Evolutionary conservation across 495 filamentous ascomycete genomes (phyloP), one percentile per base, ranked within the genome.

Genomic region (Aspergillus egyptiacus): DNA sequence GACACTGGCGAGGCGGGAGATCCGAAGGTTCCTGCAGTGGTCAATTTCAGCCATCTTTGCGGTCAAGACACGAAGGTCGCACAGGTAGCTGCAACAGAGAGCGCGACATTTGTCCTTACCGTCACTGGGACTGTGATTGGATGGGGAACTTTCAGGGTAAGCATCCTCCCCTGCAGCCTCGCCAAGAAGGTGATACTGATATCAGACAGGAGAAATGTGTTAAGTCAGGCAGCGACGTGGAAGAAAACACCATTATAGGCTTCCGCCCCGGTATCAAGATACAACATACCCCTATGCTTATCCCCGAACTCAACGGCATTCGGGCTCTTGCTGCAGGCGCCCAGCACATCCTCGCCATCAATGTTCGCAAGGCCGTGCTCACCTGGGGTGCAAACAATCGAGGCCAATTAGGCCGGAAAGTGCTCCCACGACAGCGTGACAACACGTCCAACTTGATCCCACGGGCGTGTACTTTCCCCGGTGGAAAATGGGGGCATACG

Each of bases 371-470:
- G 50, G 73, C 74, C 39, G 76, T 87, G 43, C 83, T 66, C 47
- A 77, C 80, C 42, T 91, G 85, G 85, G 86, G 86, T 38, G 73
- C 74, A 50, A 84, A 83, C 40, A 79, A 87, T 50, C 81, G 86
- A 55, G 75, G 75, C 60, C 86, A 89, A 61, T 80, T 91, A 17
- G 86, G 81, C 9, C 83, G 84, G 36, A 76, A 78, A 34, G 66
- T 85, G 14, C 74, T 83, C 4, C 76, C 83, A 63, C 67, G 18
- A 84, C 86, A 7, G 71, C 70, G 18, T 74, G 78, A 54, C 73
- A 88, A 50, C 80, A 76, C 23, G 61, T 81, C 18, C 73, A 77
- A 19, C 74, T 77, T 61, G 74, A 77, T 18, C 13, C 40, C 40
- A 5, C 25, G 9, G 6, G 3, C 6, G 14, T 43, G 40, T 20